Base-by-base conservation (phyloP, 768 basidiomycete genomes). In the Suillus brevipes region DNA sequence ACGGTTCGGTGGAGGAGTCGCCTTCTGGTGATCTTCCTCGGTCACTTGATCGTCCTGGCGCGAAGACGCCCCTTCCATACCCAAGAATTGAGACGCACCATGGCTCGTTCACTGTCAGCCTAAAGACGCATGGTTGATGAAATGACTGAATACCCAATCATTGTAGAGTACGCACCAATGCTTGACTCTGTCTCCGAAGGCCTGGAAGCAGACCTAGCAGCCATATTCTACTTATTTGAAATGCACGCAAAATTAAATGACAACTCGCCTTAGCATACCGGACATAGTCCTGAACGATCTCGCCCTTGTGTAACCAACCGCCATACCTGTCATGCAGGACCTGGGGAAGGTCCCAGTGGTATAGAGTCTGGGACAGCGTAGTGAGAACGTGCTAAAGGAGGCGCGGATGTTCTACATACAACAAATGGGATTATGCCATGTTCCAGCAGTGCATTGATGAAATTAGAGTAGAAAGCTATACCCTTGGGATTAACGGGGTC, bases 311-410 rank as follows among this genome's bases (percentile, higher is more conserved):
- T 58, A 91, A 74, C 90, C 89, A 93, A 6, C 90, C 90, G 2
- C 85, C 84, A 73, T 92, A 92, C 63, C 87, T 82, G 66, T 91
- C 87, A 63, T 91, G 85, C 45, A 94, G 83, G 25, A 78, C 86
- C 71, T 90, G 88, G 12, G 91, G 91, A 12, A 92, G 83, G 71
- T 92, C 91, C 91, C 91, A 92, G 73, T 89, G 89, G 71, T 89
- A 89, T 42, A 90, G 75, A 0, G 88, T 90, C 87, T 90, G 66
- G 12, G 10, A 38, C 31, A 62, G 61, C 34, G 5, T 16, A 28
- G 8, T 16, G 34, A 52, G 65, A 37, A 57, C 28, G 8, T 12
- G 62, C 64, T 23, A 59, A 20, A 66, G 55, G 38, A 42, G 42
- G 31, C 25, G 34, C 0, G 8, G 3, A 60, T 23, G 12, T 47